Evolutionary conservation across 2,329 filamentous ascomycete species (phyloP), one percentile per base, ranked within the genome.

Genomic region (Corynespora cassiicola): DNA sequence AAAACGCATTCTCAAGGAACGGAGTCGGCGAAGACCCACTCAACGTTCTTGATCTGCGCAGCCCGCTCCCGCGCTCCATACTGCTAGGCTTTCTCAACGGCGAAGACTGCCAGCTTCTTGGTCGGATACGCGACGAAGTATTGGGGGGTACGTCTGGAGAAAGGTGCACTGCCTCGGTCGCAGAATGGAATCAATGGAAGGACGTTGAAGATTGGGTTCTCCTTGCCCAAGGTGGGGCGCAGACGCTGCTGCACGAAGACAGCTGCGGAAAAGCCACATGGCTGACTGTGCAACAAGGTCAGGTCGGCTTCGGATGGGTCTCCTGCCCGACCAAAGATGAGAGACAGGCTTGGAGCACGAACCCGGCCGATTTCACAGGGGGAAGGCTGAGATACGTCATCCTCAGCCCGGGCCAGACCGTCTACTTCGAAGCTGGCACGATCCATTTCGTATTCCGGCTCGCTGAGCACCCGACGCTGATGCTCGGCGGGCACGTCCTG

Each of bases 391-490:
- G 42, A 42, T 47, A 47, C 21, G 23, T 42, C 11, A 33, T 51
- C 33, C 36, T 51, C 10, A 16, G 29, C 36, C 44, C 44, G 23
- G 36, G 36, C 24, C 31, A 48, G 38, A 51, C 36, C 12, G 29
- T 51, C 18, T 51, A 45, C 27, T 51, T 51, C 36, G 27, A 39
- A 20, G 34, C 34, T 14, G 44, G 47, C 40, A 51, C 40, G 12
- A 42, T 47, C 21, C 31, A 51, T 20, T 51, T 51, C 22, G 47
- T 51, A 7, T 51, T 47, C 20, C 33, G 44, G 33, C 37, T 39
- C n/a, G 35, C 29, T 10, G 18, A 47, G 17, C 12, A 41, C 21
- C 33, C 31, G 24, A 51, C 37, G 31, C 31, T 51, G 8, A 18
- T 51, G n/a, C 18, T 47, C 14, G 44, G 47, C 9, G 40, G 47